Conservation (phyloP, 352 stramenopile genomes). For the Phytopythium litorale region DNA sequence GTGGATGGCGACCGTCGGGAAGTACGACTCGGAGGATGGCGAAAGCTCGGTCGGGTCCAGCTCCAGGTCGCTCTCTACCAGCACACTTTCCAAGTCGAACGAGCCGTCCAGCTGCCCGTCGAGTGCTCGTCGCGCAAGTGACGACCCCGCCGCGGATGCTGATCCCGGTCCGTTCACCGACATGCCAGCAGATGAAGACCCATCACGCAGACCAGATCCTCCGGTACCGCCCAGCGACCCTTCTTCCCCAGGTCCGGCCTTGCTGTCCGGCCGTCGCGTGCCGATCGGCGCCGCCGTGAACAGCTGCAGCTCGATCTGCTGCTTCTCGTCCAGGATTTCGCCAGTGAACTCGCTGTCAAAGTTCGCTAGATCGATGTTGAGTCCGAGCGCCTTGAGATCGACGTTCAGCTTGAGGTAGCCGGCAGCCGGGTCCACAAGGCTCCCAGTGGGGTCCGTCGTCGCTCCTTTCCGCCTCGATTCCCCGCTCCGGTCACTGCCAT, state of each 20-base stretch:
- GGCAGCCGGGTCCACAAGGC: slow-evolving; percentile 27
- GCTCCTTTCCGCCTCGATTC: slow-evolving; percentile 26
- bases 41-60: slow-evolving; percentile 69
- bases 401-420: slow-evolving; percentile 36
- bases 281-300: slow-evolving; percentile 85
- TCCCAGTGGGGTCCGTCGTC: slow-evolving; percentile 1
- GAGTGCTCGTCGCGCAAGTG: slow-evolving; percentile 2
- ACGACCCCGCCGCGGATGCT: slow-evolving; percentile 11
- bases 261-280: slow-evolving; percentile 51
- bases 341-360: slow-evolving; percentile 50
- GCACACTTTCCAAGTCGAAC: slow-evolving; percentile 70
- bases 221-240: not conserved
- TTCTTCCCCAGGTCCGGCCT: slow-evolving; percentile 7
- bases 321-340: slow-evolving; percentile 79
- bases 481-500: slow-evolving; percentile 1
- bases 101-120: slow-evolving; percentile 14
- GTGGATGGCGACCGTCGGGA: slow-evolving; percentile 96
- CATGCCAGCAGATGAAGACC: slow-evolving; percentile 10
- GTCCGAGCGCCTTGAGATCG: slow-evolving; percentile 57
- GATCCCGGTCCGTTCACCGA: slow-evolving; percentile 19
- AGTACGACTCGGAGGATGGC: slow-evolving; percentile 91
- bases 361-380: slow-evolving; percentile 47
- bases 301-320: slow-evolving; percentile 83
- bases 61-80: slow-evolving; percentile 58
- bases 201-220: slow-evolving; percentile 6